Conservation (phyloP, 192 early-diverging fungal genomes). For the Coemansia furcata region DNA sequence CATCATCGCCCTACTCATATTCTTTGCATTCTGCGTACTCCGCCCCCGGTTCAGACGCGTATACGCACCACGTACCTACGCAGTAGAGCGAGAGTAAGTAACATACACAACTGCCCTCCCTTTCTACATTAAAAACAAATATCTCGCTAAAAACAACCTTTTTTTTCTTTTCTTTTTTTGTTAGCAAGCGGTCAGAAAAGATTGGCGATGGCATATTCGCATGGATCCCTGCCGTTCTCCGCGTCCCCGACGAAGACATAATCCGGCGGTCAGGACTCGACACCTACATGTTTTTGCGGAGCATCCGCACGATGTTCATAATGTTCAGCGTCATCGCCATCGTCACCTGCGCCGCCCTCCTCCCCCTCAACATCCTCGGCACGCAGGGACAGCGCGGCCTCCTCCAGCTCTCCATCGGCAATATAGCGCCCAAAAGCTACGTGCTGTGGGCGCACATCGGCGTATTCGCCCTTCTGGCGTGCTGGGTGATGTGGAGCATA, state of each 20-base stretch:
- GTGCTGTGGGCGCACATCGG: conserved; percentile 72
- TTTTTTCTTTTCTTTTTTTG: not conserved
- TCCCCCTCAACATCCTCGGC: conserved; percentile 70
- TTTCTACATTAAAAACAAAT: not conserved
- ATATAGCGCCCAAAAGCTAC: conserved; percentile 53
- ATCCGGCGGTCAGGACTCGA: conserved; percentile 65
- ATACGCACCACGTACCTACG: conserved; percentile 71
- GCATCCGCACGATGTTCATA: conserved; percentile 63
- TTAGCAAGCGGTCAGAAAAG: conserved; percentile 54
- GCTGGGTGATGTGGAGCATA: conserved; percentile 55
- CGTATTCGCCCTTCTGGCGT: conserved; percentile 33
- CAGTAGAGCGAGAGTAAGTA: conserved; percentile 52
- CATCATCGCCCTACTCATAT: conserved; percentile 51
- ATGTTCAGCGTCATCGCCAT: conserved; percentile 53
- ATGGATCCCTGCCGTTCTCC: conserved; percentile 62
- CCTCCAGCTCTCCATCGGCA: conserved; percentile 65
- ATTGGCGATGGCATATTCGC: conserved; percentile 54
- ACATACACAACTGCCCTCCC: not conserved
- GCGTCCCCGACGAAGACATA: conserved; percentile 55
- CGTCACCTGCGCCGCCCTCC: conserved; percentile 20
- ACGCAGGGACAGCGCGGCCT: conserved; percentile 54
- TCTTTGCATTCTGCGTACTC: conserved; percentile 63
- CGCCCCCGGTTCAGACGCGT: conserved; percentile 63
- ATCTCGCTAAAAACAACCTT: not conserved
- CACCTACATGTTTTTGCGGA: conserved; percentile 76